A percentile compares a stretch with the other conserved stretches of the same genome.
Evolutionary conservation across 202 grass and related monocot species (phyloP).

Genomic region (Panicum hallii): DNA sequence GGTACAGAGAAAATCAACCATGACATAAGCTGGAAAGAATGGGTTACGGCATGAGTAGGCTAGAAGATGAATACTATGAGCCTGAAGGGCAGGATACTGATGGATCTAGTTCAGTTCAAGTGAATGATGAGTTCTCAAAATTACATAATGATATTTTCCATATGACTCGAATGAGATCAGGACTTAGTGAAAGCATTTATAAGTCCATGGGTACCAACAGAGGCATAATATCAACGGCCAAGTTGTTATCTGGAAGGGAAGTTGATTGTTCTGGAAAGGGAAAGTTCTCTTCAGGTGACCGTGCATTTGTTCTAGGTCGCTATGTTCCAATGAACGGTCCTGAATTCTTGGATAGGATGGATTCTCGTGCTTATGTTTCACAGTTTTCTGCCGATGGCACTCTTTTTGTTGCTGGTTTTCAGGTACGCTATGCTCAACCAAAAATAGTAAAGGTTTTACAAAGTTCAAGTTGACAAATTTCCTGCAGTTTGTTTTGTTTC

Average conservation of each 20-base stretch:
- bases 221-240: slow-evolving; percentile 51
- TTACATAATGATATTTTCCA: slow-evolving; percentile 88
- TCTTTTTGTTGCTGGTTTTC: slow-evolving; percentile 82
- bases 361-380: slow-evolving; percentile 81
- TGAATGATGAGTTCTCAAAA: slow-evolving; percentile 56
- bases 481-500: neutral
- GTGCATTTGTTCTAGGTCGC: slow-evolving; percentile 64
- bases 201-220: slow-evolving; percentile 51
- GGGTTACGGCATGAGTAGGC: slow-evolving; percentile 82
- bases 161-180: slow-evolving; percentile 67
- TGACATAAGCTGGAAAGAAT: slow-evolving; percentile 44
- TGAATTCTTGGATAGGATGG: slow-evolving; percentile 56
- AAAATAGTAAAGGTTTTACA: slow-evolving; percentile 24
- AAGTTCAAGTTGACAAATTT: neutral
- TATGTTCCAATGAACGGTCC: slow-evolving; percentile 76
- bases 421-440: slow-evolving; percentile 59
- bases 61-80: slow-evolving; percentile 49
- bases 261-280: slow-evolving; percentile 57
- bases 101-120: slow-evolving; percentile 48
- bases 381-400: slow-evolving; percentile 82
- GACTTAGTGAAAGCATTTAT: slow-evolving; percentile 56
- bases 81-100: slow-evolving; percentile 31
- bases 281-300: slow-evolving; percentile 67
- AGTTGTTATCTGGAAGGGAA: slow-evolving; percentile 76
- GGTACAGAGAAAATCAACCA: slow-evolving; percentile 33